Percentiles rank a stretch among this genome's conserved stretches.
These are phyloP conservation scores for Phytophthora uliginosa DNA, from an alignment of 352 stramenopile genomes.

Conservation along the genomic window DNA sequence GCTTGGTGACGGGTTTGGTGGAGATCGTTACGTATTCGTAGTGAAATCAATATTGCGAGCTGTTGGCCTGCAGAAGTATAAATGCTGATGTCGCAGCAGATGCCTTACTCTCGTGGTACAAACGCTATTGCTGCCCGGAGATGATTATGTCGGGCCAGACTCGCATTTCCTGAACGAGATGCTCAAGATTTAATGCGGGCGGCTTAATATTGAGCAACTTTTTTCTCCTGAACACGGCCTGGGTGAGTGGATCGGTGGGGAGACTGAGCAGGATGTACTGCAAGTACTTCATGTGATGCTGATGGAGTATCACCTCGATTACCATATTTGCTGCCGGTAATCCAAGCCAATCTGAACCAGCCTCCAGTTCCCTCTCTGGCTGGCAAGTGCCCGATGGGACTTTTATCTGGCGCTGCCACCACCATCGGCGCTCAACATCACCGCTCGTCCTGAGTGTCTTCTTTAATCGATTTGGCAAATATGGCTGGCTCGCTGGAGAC, in stretches of 20 bases:
- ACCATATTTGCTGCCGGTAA: background rate
- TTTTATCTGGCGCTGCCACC: background rate
- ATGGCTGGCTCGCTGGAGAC: background rate
- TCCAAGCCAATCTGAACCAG: background rate
- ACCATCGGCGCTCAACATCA: background rate
- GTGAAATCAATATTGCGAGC: background rate
- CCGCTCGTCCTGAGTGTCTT: background rate
- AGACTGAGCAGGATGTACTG: background rate
- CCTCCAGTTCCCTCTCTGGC: background rate
- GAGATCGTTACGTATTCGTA: background rate
- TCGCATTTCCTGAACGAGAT: background rate
- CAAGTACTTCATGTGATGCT: background rate
- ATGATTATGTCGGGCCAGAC: background rate
- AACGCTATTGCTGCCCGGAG: background rate
- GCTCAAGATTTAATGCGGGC: background rate
- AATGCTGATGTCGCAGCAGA: background rate
- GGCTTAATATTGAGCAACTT: background rate
- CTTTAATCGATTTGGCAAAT: background rate
- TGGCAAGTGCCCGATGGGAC: background rate
- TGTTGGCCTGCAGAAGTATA: background rate
- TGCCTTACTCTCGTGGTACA: background rate
- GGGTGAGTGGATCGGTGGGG: background rate
- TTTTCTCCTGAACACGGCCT: background rate
- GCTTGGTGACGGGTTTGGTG: background rate
- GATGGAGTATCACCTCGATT: background rate